These are phyloP conservation scores for Fusarium tricinctum DNA, from an alignment of 2,329 filamentous ascomycete genomes.

Conservation along the genomic window DNA sequence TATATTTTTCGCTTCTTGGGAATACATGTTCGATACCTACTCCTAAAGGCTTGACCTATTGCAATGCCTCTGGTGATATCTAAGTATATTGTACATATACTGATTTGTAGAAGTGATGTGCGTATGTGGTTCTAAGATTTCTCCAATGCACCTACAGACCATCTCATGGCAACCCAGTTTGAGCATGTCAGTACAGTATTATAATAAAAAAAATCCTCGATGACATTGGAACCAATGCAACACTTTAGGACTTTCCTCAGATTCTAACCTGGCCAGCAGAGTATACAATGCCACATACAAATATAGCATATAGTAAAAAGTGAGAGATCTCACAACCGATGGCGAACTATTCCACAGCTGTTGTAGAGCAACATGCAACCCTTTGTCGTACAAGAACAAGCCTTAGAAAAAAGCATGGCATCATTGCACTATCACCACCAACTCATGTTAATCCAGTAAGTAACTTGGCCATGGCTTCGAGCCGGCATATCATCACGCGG, in stretches of 20 bases:
- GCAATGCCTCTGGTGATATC: too few species aligned
- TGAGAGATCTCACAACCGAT: constrained; percentile 3
- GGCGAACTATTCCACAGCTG: neutral
- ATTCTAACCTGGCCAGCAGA: neutral
- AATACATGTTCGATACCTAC: neutral
- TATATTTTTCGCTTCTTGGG: neutral
- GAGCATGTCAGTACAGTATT: constrained; percentile 10
- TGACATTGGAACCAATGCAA: constrained; percentile 16
- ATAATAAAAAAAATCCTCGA: constrained; percentile 29
- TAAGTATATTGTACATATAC: neutral
- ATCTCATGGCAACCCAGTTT: constrained; percentile 21
- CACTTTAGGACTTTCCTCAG: constrained; percentile 6
- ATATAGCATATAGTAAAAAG: neutral
- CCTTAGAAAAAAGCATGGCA: constrained; percentile 27
- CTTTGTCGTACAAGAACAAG: constrained; percentile 15
- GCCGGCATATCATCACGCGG: constrained; percentile 46
- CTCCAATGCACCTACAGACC: neutral
- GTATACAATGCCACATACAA: neutral
- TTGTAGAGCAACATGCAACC: constrained; percentile 2
- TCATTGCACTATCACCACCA: constrained; percentile 4
- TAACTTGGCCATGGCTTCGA: constrained; percentile 30
- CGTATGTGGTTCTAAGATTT: neutral
- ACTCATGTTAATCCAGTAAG: neutral
- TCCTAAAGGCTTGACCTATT: too few species aligned
- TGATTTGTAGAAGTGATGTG: neutral